Conservation (phyloP, 2,329 filamentous ascomycete species). For the Blastomyces silverae region DNA sequence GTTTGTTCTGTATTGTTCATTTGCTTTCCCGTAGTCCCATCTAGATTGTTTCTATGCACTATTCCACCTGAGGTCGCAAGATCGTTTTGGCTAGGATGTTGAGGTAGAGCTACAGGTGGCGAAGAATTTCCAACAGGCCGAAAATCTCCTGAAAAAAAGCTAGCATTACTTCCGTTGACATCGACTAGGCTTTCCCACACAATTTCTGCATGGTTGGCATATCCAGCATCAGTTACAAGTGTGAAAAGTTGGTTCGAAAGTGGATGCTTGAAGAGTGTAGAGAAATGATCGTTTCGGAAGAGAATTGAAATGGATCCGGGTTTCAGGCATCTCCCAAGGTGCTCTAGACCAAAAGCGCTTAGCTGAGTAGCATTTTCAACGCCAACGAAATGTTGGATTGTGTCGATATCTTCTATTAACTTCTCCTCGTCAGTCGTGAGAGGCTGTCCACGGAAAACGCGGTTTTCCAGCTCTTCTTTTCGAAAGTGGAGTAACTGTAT, state of each 20-base stretch:
- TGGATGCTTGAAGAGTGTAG: conserved; percentile 85
- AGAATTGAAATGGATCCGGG: conserved; percentile 81
- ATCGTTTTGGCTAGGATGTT: conserved; percentile 27
- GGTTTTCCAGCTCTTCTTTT: conserved; percentile 80
- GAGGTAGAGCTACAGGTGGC: conserved; percentile 25
- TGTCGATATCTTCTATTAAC: conserved; percentile 72
- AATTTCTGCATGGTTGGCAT: conserved; percentile 77
- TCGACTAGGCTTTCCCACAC: conserved; percentile 94
- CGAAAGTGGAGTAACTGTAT: conserved; percentile 81
- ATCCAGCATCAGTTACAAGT: conserved; percentile 88
- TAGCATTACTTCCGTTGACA: conserved; percentile 72
- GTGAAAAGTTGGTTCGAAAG: conserved; percentile 67
- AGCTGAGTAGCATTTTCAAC: conserved; percentile 73
- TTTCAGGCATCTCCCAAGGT: conserved; percentile 61
- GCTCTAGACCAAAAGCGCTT: conserved; percentile 70
- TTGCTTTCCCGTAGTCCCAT: conserved; percentile 33
- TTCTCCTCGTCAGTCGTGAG: conserved; percentile 68
- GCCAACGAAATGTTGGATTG: conserved; percentile 75
- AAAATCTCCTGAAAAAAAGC: conserved; percentile 88
- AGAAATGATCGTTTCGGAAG: conserved; percentile 96
- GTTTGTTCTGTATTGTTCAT: conserved; percentile 58
- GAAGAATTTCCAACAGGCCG: conserved; percentile 62
- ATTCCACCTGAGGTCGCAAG: conserved; percentile 22
- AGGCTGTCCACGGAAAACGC: conserved; percentile 55
- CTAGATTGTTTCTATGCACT: background rate